phyloP scores from a whole-genome alignment of 176 grass and related monocot species.

The Carex scoparia region DNA sequence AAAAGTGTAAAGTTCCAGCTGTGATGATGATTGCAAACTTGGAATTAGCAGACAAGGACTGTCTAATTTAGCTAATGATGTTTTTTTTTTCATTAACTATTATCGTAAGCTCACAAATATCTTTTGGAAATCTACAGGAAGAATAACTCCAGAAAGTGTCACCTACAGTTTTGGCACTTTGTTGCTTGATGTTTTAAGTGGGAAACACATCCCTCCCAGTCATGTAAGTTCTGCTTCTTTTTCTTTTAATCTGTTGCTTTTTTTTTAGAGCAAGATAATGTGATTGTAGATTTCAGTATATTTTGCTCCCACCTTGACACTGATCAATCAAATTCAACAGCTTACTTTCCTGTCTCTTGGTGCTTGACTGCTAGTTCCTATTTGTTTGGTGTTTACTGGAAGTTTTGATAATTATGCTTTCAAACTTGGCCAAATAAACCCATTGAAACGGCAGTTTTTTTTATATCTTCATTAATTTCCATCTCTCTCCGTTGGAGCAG shows the following conservation, averaged over 20 bases:
- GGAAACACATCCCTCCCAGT: constrained; percentile 98
- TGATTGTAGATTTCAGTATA: constrained; percentile 4
- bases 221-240: constrained; percentile 48
- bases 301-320: not conserved
- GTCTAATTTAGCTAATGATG: not conserved
- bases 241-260: constrained; percentile 18
- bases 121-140: constrained; percentile 49
- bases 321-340: no score
- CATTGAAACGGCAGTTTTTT: not conserved
- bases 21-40: not conserved
- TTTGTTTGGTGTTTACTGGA: not conserved
- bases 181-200: constrained; percentile 93
- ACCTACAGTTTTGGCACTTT: constrained; percentile 96
- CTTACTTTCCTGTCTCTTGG: no score
- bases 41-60: not conserved
- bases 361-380: not conserved
- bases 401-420: constrained; percentile 8
- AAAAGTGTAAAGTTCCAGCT: not conserved
- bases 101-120: not conserved
- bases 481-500: constrained; percentile 34
- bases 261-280: not conserved
- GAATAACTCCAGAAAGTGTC: constrained; percentile 96
- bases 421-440: not conserved
- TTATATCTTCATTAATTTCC: not conserved
- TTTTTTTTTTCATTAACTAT: not conserved